Conservation (phyloP, 2,329 filamentous ascomycete genomes). For the Epichloe bromicola region DNA sequence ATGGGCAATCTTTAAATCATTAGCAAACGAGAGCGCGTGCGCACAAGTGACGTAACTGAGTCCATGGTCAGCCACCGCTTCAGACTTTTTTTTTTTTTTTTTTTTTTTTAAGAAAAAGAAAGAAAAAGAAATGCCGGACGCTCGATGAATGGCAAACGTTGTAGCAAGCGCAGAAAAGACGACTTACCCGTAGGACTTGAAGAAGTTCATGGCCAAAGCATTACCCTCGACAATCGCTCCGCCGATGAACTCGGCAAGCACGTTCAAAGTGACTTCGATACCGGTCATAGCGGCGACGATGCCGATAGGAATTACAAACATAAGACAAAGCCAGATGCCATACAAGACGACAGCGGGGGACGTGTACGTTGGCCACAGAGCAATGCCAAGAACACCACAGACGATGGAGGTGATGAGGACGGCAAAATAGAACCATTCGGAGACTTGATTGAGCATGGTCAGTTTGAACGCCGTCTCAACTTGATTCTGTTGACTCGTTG, state of each 20-base stretch:
- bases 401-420: slow-evolving; percentile 18
- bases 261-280: slow-evolving; percentile 27
- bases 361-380: slow-evolving; percentile 30
- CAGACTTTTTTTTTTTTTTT: too few relatives aligned
- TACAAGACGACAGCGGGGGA: slow-evolving; percentile 29
- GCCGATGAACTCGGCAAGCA: slow-evolving; percentile 35
- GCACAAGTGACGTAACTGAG: slow-evolving; percentile 19
- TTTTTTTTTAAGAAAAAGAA: too few relatives aligned
- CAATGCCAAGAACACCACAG: slow-evolving; percentile 22
- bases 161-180: not conserved
- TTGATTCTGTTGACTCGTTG: not conserved
- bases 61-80: not conserved
- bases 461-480: too few relatives aligned
- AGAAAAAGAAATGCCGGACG: too few relatives aligned
- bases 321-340: slow-evolving; percentile 25
- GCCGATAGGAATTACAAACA: slow-evolving; percentile 31
- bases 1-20: slow-evolving; percentile 23
- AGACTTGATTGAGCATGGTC: slow-evolving; percentile 13
- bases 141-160: not conserved
- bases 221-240: slow-evolving; percentile 29
- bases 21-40: slow-evolving; percentile 23
- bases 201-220: slow-evolving; percentile 33
- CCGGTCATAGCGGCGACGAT: slow-evolving; percentile 32
- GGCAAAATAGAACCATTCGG: slow-evolving; percentile 34
- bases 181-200: slow-evolving; percentile 26